Conservation (phyloP, 1,139 yeast genomes). For the Suhomyces choctaworum region DNA sequence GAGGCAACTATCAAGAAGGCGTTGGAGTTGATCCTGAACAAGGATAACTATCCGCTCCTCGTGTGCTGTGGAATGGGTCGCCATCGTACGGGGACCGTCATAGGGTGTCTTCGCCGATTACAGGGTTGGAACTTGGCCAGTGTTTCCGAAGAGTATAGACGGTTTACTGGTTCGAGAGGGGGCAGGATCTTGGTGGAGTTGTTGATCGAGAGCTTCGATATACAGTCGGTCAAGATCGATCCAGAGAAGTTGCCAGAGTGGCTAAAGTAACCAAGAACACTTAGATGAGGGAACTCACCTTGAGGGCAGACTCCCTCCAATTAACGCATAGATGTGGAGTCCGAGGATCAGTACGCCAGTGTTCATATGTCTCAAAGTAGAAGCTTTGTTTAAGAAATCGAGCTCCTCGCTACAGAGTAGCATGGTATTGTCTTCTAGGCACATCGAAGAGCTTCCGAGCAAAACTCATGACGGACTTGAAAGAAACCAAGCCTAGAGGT, state of each 20-base stretch:
- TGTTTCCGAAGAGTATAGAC: conserved; percentile 88
- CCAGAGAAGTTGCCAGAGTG: conserved; percentile 51
- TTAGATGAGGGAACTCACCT: too few relatives aligned
- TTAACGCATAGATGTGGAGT: too few relatives aligned
- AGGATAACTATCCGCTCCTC: conserved; percentile 74
- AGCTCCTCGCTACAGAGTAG: too few relatives aligned
- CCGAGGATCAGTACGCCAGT: too few relatives aligned
- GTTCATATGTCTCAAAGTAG: too few relatives aligned
- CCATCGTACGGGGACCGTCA: conserved; percentile 93
- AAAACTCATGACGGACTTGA: too few relatives aligned
- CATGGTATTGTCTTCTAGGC: too few relatives aligned
- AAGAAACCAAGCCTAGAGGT: too few relatives aligned
- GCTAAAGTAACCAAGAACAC: conserved; percentile 17
- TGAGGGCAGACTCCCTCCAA: too few relatives aligned
- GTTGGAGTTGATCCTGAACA: conserved; percentile 68
- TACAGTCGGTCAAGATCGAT: conserved; percentile 52
- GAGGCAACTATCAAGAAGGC: conserved; percentile 81
- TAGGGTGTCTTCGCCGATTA: conserved; percentile 85
- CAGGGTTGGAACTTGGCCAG: conserved; percentile 97
- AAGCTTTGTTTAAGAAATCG: too few relatives aligned
- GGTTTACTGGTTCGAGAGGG: conserved; percentile 91
- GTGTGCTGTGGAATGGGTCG: conserved; percentile 98
- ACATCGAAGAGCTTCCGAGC: too few relatives aligned
- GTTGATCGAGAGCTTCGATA: conserved; percentile 81
- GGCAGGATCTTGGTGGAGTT: conserved; percentile 90